phyloP scores from a whole-genome alignment of 2,329 filamentous ascomycete genomes.

The Beauveria rudraprayagi region DNA sequence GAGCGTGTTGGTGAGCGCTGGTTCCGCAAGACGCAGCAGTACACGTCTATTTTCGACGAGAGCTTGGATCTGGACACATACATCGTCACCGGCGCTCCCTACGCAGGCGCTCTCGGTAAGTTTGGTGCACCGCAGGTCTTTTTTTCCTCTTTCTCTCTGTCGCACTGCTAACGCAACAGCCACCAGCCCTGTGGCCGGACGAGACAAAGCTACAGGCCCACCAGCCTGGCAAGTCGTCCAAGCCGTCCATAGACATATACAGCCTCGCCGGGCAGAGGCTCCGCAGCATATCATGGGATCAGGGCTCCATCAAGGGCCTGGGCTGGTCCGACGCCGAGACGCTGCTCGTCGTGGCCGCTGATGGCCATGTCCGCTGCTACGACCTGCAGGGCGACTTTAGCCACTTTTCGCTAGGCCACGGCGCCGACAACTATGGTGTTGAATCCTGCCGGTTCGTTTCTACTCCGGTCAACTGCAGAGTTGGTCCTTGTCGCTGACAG shows the following conservation, averaged over 20 bases:
- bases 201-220: conserved; percentile 76
- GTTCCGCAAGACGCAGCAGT: conserved; percentile 91
- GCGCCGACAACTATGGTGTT: conserved; percentile 81
- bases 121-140: not conserved
- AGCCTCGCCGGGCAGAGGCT: conserved; percentile 87
- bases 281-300: conserved; percentile 82
- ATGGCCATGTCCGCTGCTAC: conserved; percentile 86
- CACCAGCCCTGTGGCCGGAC: conserved; percentile 75
- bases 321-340: conserved; percentile 97
- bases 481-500: conserved; percentile 12
- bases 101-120: conserved; percentile 86
- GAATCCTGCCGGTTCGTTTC: conserved; percentile 60
- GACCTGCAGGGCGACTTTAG: conserved; percentile 92
- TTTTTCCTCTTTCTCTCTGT: not conserved
- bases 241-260: conserved; percentile 88
- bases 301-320: conserved; percentile 75
- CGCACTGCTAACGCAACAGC: conserved; percentile 8
- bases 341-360: conserved; percentile 76
- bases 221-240: conserved; percentile 60
- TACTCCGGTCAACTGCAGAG: not conserved
- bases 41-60: conserved; percentile 86
- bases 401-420: conserved; percentile 85
- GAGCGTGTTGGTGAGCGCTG: conserved; percentile 87
- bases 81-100: conserved; percentile 82
- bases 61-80: conserved; percentile 95